Percentiles rank a stretch among this genome's conserved stretches.
Conservation (phyloP, 768 basidiomycete genomes). For the Suillus subaureus region DNA sequence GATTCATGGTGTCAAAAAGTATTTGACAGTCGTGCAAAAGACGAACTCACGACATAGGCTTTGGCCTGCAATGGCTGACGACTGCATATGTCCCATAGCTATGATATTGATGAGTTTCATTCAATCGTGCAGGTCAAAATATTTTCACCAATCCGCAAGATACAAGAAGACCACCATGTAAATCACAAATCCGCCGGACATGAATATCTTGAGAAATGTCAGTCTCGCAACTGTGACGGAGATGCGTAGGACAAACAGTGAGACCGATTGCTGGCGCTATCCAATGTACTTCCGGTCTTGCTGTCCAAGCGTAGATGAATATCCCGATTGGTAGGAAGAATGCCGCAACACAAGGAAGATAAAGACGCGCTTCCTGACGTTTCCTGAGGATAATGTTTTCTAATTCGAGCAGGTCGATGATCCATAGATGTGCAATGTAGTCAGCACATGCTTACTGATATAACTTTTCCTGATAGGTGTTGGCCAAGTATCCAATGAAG, state of each 20-base stretch:
- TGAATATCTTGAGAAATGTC: conserved; percentile 39
- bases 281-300: conserved; percentile 57
- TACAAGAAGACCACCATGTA: conserved; percentile 56
- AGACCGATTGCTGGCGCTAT: conserved; percentile 34
- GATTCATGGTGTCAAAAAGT: background rate
- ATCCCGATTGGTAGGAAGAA: conserved; percentile 53
- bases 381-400: conserved; percentile 19
- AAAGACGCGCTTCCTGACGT: conserved; percentile 57
- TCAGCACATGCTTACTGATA: conserved; percentile 42
- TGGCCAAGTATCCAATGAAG: conserved; percentile 42
- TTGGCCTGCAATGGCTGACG: conserved; percentile 63
- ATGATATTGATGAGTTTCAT: conserved; percentile 3
- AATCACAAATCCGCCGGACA: conserved; percentile 48
- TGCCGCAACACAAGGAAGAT: conserved; percentile 51
- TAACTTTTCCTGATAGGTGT: conserved; percentile 45
- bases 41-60: conserved; percentile 48
- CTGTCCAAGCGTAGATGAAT: conserved; percentile 73
- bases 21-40: background rate
- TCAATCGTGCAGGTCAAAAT: background rate
- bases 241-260: conserved; percentile 4
- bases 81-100: conserved; percentile 59
- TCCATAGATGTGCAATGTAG: background rate
- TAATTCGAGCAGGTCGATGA: conserved; percentile 8
- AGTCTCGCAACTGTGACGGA: background rate
- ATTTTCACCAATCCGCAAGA: conserved; percentile 55